phyloP scores from a whole-genome alignment of 2,329 filamentous ascomycete species.

The Rasamsonia emersonii region DNA sequence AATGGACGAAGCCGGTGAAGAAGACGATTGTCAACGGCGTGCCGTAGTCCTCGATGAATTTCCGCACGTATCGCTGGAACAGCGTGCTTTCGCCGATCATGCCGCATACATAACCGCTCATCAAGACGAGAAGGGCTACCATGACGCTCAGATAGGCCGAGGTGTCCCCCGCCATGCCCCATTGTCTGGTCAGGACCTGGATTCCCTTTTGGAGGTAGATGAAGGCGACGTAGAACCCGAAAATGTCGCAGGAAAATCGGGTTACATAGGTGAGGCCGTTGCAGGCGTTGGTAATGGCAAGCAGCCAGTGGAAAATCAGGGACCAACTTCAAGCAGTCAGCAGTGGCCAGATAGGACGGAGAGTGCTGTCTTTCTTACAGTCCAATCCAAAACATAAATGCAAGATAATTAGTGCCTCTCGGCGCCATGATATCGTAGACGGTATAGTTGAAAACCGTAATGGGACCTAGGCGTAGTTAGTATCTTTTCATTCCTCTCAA shows the following conservation, averaged over 20 bases:
- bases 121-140: constrained; percentile 68
- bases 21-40: constrained; percentile 76
- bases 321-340: constrained; percentile 54
- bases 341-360: background rate
- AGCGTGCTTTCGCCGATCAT: constrained; percentile 61
- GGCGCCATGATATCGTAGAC: constrained; percentile 81
- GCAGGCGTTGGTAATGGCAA: constrained; percentile 78
- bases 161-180: constrained; percentile 47
- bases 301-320: constrained; percentile 72
- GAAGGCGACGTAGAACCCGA: constrained; percentile 86
- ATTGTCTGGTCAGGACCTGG: constrained; percentile 72
- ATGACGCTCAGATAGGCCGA: constrained; percentile 70
- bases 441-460: constrained; percentile 91
- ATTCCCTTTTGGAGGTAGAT: constrained; percentile 90
- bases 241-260: constrained; percentile 85
- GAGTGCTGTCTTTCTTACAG: constrained; percentile 46
- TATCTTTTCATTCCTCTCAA: background rate
- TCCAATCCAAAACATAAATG: constrained; percentile 88
- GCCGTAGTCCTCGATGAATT: constrained; percentile 84
- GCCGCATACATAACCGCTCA: constrained; percentile 65
- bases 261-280: constrained; percentile 86
- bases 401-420: constrained; percentile 70
- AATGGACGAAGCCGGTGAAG: constrained; percentile 82
- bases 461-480: constrained; percentile 50
- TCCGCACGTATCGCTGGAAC: constrained; percentile 65